A percentile compares a stretch with the other conserved stretches of the same genome.
Evolutionary conservation across 495 filamentous ascomycete genomes (phyloP).

Genomic region (Halenospora varia): DNA sequence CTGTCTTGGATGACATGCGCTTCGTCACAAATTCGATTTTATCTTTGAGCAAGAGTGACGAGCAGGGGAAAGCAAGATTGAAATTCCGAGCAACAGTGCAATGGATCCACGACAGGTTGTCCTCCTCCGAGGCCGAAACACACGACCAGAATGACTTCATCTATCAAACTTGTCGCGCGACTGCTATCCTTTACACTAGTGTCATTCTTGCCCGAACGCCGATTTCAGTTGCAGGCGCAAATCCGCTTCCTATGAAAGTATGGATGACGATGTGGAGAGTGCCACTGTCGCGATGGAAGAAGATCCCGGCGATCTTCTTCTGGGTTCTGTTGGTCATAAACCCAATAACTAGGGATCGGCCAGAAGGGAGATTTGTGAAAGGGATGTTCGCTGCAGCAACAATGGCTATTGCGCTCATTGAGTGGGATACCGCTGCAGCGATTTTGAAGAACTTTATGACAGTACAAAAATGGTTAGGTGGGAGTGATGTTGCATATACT

Average conservation of each 20-base stretch:
- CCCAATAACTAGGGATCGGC: conserved; percentile 12
- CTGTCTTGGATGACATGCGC: conserved; percentile 21
- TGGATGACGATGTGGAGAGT: conserved; percentile 20
- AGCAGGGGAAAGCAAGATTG: not conserved
- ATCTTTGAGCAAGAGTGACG: not conserved
- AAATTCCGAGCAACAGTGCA: conserved; percentile 15
- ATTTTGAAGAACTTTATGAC: conserved; percentile 12
- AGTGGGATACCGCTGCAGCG: conserved; percentile 12
- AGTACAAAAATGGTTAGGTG: conserved; percentile 20
- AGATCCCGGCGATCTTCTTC: conserved; percentile 19
- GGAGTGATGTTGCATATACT: no score
- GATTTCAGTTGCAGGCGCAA: conserved; percentile 14
- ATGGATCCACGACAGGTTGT: conserved; percentile 18
- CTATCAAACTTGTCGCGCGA: conserved; percentile 14
- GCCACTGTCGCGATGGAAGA: conserved; percentile 18
- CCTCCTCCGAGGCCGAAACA: not conserved
- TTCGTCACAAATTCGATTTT: conserved; percentile 19
- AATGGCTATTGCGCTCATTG: conserved; percentile 4
- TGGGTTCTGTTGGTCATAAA: conserved; percentile 12
- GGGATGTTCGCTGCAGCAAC: conserved; percentile 8
- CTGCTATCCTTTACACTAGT: conserved; percentile 12
- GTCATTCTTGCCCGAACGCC: conserved; percentile 15
- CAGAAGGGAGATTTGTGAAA: conserved; percentile 20
- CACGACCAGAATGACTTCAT: conserved; percentile 11
- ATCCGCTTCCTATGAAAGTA: conserved; percentile 2